A percentile compares a stretch with the other conserved stretches of the same genome.
phyloP scores from a whole-genome alignment of 2,329 filamentous ascomycete species.

The Talaromyces rugulosus region DNA sequence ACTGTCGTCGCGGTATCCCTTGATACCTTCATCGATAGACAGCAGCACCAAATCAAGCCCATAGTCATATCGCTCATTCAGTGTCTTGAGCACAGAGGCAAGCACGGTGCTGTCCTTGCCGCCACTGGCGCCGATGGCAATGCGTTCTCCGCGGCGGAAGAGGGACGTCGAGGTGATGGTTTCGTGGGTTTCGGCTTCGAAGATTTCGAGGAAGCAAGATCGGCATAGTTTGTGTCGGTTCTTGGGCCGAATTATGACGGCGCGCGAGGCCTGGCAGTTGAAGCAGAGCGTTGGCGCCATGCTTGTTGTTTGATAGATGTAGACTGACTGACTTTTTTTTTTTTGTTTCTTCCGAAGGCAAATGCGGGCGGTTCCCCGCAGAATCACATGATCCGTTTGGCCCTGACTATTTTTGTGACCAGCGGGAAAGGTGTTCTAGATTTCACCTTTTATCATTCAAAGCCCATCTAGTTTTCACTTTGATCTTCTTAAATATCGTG shows the following conservation, averaged over 20 bases:
- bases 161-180: slow-evolving; percentile 80
- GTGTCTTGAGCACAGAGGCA: slow-evolving; percentile 86
- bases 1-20: slow-evolving; percentile 92
- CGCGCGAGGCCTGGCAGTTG: slow-evolving; percentile 70
- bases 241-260: slow-evolving; percentile 89
- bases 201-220: slow-evolving; percentile 77
- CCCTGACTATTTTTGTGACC: neutral
- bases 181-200: slow-evolving; percentile 90
- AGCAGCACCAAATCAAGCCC: slow-evolving; percentile 80
- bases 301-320: neutral
- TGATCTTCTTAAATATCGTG: neutral
- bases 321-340: neutral
- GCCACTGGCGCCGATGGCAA: slow-evolving; percentile 93
- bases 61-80: slow-evolving; percentile 87
- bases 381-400: neutral
- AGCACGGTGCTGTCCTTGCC: slow-evolving; percentile 97
- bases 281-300: slow-evolving; percentile 79
- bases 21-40: slow-evolving; percentile 95
- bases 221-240: slow-evolving; percentile 93
- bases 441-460: neutral
- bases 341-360: neutral
- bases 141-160: slow-evolving; percentile 75
- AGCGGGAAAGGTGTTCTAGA: neutral
- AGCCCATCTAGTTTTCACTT: neutral
- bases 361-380: neutral